Evolutionary conservation across 805 yeast genomes (phyloP), one percentile per base, ranked within the genome.

Genomic region (Teunomyces funiuensis): DNA sequence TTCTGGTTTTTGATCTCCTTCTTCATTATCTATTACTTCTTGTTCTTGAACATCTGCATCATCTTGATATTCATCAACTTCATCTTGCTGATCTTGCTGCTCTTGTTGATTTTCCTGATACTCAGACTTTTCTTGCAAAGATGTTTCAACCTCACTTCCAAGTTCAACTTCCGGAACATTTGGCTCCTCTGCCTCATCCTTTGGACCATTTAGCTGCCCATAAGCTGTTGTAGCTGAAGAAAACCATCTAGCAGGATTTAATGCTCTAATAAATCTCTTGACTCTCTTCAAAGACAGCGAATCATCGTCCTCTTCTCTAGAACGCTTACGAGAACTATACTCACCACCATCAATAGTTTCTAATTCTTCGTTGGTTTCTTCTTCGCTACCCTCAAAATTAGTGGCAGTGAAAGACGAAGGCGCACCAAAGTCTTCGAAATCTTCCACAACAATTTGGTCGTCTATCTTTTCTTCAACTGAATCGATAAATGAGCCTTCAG

Each of bases 121-220:
- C 16, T 34, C 39, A 17, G 13, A 17, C 5, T 28, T 15, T n/a
- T 40, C 42, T 19, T 31, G n/a, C n/a, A n/a, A n/a, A n/a, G n/a
- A n/a, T n/a, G n/a, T n/a, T n/a, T n/a, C n/a, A n/a, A n/a, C n/a
- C n/a, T n/a, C n/a, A n/a, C n/a, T n/a, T n/a, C n/a, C n/a, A n/a
- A n/a, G n/a, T n/a, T n/a, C n/a, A n/a, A n/a, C n/a, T n/a, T n/a
- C n/a, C n/a, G n/a, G n/a, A n/a, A n/a, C 17, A n/a, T n/a, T 20
- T 7, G 3, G 9, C 8, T 25, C 29, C 14, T 15, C 16, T 14
- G 13, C 7, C 22, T 34, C 29, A 6, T 22, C 28, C 10, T 14
- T 33, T 33, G n/a, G n/a, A n/a, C n/a, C n/a, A n/a, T n/a, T n/a
- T n/a, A n/a, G n/a, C n/a, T n/a, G n/a, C n/a, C 3, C 9, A 11